Base-by-base conservation (phyloP, 1,284 basidiomycete genomes). In the Sporisorium sorghi region DNA sequence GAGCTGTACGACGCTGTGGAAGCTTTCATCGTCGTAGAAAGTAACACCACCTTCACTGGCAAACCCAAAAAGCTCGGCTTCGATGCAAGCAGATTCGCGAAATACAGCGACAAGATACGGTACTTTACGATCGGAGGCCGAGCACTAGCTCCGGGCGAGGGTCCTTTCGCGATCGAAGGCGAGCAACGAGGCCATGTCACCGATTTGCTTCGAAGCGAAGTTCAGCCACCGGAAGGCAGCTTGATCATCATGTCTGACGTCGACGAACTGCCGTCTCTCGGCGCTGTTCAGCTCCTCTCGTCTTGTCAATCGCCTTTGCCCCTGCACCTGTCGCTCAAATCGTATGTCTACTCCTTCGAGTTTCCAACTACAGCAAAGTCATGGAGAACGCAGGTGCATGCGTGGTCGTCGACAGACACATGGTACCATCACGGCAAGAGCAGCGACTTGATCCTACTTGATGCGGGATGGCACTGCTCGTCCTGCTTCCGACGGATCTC, bases 191-290 rank as follows among this genome's bases (percentile, higher is more conserved):
- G 24, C 2, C 39, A 50, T 5, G 56, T 54, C 19, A 54, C 62
- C 17, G 55, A 58, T 12, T 21, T 58, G n/a, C 56, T 58, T 1
- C 55, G 56, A 12, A 35, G 12, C 7, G 50, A 53, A 3, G 46
- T 54, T 1, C 56, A 60, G 15, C 56, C 61, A 24, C 35, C 55
- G 24, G 80, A 35, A 53, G 56, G 51, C 5, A 64, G 55, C 28
- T 85, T 91, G 32, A 87, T 91, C 32, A 81, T 91, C 63, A 89
- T 90, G 87, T 88, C 89, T 9, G 90, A 92, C 80, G 85, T 91
- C 15, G 91, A 91, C 83, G 90, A 91, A 83, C 87, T 91, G 53
- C 89, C 90, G 5, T 87, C 88, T 0, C 80, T 85, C 17, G 87
- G 88, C 63, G 89, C 90, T 15, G 81, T 91, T 10, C 75, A 85